Evolutionary conservation across 2,329 filamentous ascomycete species (phyloP), one percentile per base, ranked within the genome.

Genomic region (Aspergillus spinulosporus): DNA sequence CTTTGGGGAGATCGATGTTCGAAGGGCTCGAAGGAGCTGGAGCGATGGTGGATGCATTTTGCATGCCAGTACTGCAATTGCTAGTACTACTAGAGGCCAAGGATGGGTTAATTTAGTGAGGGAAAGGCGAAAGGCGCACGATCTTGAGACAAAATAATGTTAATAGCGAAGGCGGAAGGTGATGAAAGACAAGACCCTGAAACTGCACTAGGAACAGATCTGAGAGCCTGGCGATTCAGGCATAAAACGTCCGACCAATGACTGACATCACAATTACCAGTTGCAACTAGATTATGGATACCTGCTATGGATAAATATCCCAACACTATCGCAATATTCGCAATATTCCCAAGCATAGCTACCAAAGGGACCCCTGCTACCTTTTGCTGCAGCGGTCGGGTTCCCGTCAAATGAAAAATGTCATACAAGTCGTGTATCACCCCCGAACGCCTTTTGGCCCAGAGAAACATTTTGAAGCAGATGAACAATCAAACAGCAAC

Each of bases 21-120:
- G 75, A 57, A 78, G 58, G 32, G 72, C 72, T 54, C 74, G 71
- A 43, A 78, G 72, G 32, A 78, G 71, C 52, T 76, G 73, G 34
- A 68, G 56, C 0, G 76, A 77, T 56, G 76, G 76, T 8, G 73
- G 57, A 46, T 73, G 68, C 73, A 76, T 76, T 52, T 34, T 62
- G 12, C 4, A 42, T 37, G 7, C 9, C 34, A 37, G n/a, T 21
- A 21, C 21, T 21, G 21, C 21, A 21, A 21, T 21, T 21, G 21
- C 21, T 21, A 21, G 21, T 21, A 21, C 21, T 21, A 21, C 21
- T 21, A 21, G 21, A 21, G 21, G 21, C 21, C 21, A 21, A 21
- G 21, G 21, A 21, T 21, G 21, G 21, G 21, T 21, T 21, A 21
- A 21, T 21, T 21, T 21, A 21, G 21, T 21, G 21, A 21, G 21